phyloP scores from a whole-genome alignment of 192 early-diverging fungal species.

The Backusella liffmaniae region DNA sequence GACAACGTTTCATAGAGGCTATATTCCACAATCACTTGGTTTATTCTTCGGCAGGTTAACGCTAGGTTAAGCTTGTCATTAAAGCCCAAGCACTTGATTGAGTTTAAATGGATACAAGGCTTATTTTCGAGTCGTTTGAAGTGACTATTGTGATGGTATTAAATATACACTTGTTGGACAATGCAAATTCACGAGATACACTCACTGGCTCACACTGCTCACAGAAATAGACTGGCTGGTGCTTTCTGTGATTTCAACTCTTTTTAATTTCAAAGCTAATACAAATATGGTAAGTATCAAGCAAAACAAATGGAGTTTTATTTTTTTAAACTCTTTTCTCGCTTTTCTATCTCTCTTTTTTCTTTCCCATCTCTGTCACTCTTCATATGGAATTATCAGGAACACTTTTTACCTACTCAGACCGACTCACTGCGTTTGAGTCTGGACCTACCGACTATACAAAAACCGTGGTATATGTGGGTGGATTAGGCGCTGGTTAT shows the following conservation, averaged over 20 bases:
- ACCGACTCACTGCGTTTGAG: conserved; percentile 42
- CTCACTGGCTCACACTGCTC: neutral
- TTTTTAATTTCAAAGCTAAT: too few species aligned
- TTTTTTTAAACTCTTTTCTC: too few species aligned
- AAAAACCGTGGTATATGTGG: conserved; percentile 38
- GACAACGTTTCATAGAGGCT: neutral
- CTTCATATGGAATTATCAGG: conserved; percentile 35
- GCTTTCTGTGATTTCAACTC: too few species aligned
- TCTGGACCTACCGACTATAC: conserved; percentile 26
- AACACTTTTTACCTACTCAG: conserved; percentile 38
- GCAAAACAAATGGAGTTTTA: too few species aligned
- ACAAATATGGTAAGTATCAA: too few species aligned
- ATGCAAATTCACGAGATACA: too few species aligned
- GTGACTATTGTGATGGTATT: too few species aligned
- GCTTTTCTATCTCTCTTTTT: neutral
- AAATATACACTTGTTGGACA: too few species aligned
- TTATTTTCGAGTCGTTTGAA: too few species aligned
- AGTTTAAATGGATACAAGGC: too few species aligned
- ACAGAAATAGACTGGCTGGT: neutral
- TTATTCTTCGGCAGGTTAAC: neutral
- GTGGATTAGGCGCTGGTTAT: conserved; percentile 40
- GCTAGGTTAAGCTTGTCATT: neutral
- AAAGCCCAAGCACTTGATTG: neutral
- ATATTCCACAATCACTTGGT: neutral
- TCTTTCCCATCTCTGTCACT: neutral